Base-by-base conservation (phyloP, 2,329 filamentous ascomycete species). In the Aspergillus sp. region DNA sequence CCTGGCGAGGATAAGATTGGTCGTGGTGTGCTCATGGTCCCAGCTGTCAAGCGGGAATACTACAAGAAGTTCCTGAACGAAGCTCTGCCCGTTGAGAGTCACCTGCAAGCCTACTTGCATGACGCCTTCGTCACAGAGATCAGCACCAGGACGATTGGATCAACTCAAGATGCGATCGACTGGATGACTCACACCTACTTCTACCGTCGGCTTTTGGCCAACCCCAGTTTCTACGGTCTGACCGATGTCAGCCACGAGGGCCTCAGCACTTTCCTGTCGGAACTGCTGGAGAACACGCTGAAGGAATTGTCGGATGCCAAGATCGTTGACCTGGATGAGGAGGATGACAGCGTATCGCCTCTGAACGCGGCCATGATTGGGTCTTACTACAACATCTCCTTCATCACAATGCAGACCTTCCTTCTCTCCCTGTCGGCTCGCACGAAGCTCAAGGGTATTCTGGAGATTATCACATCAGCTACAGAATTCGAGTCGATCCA, bases 171-270 rank as follows among this genome's bases (percentile, higher is more conserved):
- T 78, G 95, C 94, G 10, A 93, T 99, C 67, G 96, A 96, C 78
- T 99, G 95, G 95, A 91, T 92, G 39, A 98, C 95, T 0, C 98
- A 97, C 74, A 97, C 94, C 10, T 99, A 96, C 80, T 97, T 98
- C 80, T 99, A 99, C 80, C 90, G 95, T 47, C 89, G 95, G 60
- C 84, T 99, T 39, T 84, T 98, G 38, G 93, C 94, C 30, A 99
- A 99, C 74, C 95, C 95, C 8, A 97, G 92, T 77, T 99, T 93
- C 81, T 99, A 99, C 80, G 91, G 92, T 67, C 81, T 99, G 62
- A 89, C 88, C 15, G 92, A 93, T 73, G 91, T 91, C 3, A 93
- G 91, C 0, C 91, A 97, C 67, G 94, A 98, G 68, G 93, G 91
- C 3, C 83, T 99, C n/a, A 97, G 92, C 76, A 89, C 90, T 32